phyloP scores from a whole-genome alignment of 805 yeast species.

The Yarrowia divulgata region DNA sequence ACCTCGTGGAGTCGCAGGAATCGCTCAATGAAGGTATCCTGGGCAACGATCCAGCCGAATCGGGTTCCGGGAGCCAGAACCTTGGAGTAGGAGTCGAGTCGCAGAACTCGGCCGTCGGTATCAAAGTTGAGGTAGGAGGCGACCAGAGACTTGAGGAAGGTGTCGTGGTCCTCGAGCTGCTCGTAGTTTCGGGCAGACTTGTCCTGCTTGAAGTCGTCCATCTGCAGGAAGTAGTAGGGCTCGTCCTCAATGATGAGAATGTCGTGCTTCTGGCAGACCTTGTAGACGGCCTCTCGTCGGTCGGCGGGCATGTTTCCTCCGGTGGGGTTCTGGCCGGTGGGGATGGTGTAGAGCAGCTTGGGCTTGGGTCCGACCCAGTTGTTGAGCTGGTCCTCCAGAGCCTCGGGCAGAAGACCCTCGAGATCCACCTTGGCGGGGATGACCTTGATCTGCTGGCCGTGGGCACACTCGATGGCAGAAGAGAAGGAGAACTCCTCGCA shows the following conservation, averaged over 20 bases:
- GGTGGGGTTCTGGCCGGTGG: conserved; percentile 98
- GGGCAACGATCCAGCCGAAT: conserved; percentile 88
- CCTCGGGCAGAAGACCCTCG: conserved; percentile 77
- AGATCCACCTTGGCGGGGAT: conserved; percentile 82
- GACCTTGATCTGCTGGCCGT: conserved; percentile 70
- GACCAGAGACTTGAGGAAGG: conserved; percentile 68
- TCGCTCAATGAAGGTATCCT: conserved; percentile 67
- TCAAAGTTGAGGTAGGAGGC: conserved; percentile 79
- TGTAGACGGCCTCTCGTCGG: conserved; percentile 79
- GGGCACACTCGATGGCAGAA: conserved; percentile 82
- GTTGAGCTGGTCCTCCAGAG: conserved; percentile 64
- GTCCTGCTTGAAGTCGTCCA: conserved; percentile 72
- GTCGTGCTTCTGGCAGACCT: conserved; percentile 83
- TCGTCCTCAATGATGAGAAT: conserved; percentile 91
- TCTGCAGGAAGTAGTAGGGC: conserved; percentile 95
- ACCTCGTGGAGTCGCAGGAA: conserved; percentile 78
- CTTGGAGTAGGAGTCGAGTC: conserved; percentile 90
- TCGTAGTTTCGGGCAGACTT: conserved; percentile 46
- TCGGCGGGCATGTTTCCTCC: conserved; percentile 82
- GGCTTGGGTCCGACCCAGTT: conserved; percentile 80
- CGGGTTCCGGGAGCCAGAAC: conserved; percentile 91
- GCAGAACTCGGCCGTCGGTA: conserved; percentile 85
- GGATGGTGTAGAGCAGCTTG: conserved; percentile 84
- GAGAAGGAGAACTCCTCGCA: conserved; percentile 85
- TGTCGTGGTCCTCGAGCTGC: conserved; percentile 55